Evolutionary conservation across 1,284 basidiomycete species (phyloP).

Genomic region (Pseudozyma tsukubaensis): DNA sequence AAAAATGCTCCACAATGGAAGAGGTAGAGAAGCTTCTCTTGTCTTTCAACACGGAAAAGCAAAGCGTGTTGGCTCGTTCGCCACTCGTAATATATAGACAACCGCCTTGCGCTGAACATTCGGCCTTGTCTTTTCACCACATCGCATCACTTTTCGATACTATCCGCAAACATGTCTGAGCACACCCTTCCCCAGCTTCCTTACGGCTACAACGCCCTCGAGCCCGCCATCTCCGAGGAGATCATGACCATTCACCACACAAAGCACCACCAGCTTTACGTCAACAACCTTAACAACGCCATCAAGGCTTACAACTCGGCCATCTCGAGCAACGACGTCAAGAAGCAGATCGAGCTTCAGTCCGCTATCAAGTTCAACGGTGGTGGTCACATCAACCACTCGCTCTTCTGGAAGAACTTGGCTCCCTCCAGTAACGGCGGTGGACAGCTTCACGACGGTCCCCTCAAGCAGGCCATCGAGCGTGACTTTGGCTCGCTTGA

Average conservation of each 20-base stretch:
- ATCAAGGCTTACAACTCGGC: constrained; percentile 83
- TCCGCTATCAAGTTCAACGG: constrained; percentile 90
- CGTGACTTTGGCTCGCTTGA: constrained; percentile 87
- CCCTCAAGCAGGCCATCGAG: constrained; percentile 83
- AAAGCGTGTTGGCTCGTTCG: constrained; percentile 24
- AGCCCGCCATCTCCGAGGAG: constrained; percentile 83
- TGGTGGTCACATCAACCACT: constrained; percentile 83
- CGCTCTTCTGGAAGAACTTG: constrained; percentile 96
- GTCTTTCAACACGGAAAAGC: not conserved
- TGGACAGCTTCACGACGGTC: constrained; percentile 76
- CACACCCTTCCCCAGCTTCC: constrained; percentile 88
- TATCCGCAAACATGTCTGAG: constrained; percentile 46
- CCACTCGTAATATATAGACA: constrained; percentile 22
- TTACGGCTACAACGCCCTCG: constrained; percentile 88
- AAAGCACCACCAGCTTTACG: constrained; percentile 82
- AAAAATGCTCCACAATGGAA: not conserved
- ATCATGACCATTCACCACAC: constrained; percentile 81
- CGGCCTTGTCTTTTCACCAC: not conserved
- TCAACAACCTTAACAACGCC: constrained; percentile 73
- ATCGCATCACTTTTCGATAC: not conserved
- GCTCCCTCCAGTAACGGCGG: constrained; percentile 68
- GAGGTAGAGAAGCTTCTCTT: not conserved
- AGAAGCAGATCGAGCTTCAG: constrained; percentile 86
- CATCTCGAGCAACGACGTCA: constrained; percentile 75
- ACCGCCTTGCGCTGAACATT: not conserved